phyloP scores from a whole-genome alignment of 371 early-diverging fungal genomes.

The Mortierella sp. region DNA sequence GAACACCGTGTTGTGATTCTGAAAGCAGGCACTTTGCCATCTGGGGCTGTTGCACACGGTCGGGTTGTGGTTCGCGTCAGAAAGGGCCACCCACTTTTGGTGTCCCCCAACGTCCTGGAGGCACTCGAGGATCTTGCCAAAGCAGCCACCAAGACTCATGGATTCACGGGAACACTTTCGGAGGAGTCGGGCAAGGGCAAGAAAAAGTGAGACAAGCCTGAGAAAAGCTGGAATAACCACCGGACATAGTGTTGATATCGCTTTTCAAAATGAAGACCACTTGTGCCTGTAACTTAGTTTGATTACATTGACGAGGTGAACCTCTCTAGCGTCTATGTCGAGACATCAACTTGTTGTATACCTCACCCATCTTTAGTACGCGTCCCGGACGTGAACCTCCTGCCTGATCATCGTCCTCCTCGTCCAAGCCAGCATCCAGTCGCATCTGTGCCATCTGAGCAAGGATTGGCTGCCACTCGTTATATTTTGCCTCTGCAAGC shows the following conservation, averaged over 20 bases:
- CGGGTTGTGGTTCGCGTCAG: conserved; percentile 23
- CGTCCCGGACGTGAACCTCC: conserved; percentile 39
- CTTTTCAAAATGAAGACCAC: too few relatives aligned
- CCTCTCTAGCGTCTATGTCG: conserved; percentile 51
- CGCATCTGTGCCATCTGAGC: conserved; percentile 58
- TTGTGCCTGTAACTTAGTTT: too few relatives aligned
- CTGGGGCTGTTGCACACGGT: conserved; percentile 16
- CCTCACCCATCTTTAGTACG: conserved; percentile 51
- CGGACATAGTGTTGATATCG: too few relatives aligned
- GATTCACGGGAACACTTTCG: conserved; percentile 11
- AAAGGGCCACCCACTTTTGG: conserved; percentile 36
- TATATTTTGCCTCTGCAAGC: conserved; percentile 55
- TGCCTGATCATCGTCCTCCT: conserved; percentile 37
- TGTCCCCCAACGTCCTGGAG: conserved; percentile 34
- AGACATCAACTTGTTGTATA: conserved; percentile 51
- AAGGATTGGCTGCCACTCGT: conserved; percentile 58
- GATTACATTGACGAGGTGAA: too few relatives aligned
- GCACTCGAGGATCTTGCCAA: conserved; percentile 20
- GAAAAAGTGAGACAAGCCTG: too few relatives aligned
- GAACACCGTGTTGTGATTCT: conserved; percentile 16
- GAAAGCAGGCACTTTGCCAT: conserved; percentile 3
- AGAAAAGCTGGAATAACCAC: too few relatives aligned
- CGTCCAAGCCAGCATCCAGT: conserved; percentile 55
- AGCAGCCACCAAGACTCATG: conserved; percentile 41
- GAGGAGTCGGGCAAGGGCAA: conserved; percentile 21